These are phyloP conservation scores for Fusarium temperatum DNA, from an alignment of 2,329 filamentous ascomycete genomes.

Conservation along the genomic window DNA sequence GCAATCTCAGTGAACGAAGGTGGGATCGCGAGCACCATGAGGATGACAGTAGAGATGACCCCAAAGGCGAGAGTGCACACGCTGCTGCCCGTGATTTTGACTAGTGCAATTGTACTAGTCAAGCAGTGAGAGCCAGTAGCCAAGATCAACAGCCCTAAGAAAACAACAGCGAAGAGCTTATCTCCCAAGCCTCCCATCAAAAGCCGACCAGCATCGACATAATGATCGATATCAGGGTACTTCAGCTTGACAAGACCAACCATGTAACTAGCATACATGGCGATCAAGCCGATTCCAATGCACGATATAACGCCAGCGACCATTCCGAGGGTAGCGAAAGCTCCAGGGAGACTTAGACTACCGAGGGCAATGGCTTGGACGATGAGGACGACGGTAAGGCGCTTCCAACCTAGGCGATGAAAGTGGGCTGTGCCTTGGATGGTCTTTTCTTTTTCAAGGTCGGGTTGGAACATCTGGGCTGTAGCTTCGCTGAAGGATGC, in stretches of 20 bases:
- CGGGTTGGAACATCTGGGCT: constrained; percentile 14
- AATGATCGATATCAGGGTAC: constrained; percentile 67
- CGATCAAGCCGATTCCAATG: constrained; percentile 53
- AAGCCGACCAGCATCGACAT: constrained; percentile 72
- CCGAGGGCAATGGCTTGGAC: constrained; percentile 66
- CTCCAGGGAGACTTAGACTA: constrained; percentile 58
- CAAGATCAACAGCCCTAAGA: constrained; percentile 71
- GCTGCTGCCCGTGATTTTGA: constrained; percentile 67
- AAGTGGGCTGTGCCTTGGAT: constrained; percentile 58
- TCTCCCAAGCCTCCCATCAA: constrained; percentile 68
- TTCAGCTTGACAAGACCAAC: constrained; percentile 58
- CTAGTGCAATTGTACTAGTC: constrained; percentile 75
- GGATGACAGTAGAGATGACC: constrained; percentile 56
- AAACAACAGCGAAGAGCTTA: constrained; percentile 64
- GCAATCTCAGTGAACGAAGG: constrained; percentile 60
- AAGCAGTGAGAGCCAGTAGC: constrained; percentile 76
- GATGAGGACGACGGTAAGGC: constrained; percentile 62
- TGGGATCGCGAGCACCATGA: constrained; percentile 56
- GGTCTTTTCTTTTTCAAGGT: constrained; percentile 58
- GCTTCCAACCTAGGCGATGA: constrained; percentile 44
- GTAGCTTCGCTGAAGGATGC: neutral
- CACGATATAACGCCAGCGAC: constrained; percentile 54
- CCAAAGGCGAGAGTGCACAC: constrained; percentile 57
- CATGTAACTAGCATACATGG: constrained; percentile 58
- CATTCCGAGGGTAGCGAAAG: constrained; percentile 65